Base-by-base conservation (phyloP, 225 moss, liverwort and hornwort species). In the Rhytidiadelphus loreus region DNA sequence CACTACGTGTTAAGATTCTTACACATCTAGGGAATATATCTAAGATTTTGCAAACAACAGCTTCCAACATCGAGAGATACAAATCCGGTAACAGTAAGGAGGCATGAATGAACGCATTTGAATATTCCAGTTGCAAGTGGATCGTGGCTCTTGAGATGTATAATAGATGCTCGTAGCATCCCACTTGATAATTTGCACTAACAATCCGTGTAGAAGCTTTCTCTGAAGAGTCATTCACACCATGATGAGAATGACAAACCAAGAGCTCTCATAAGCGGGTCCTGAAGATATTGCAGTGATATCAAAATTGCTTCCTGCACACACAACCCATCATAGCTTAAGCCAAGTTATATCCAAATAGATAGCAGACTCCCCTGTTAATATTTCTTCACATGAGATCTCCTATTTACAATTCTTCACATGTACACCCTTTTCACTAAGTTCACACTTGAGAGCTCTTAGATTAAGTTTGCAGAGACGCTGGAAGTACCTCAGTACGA, bases 401-500 rank as follows among this genome's bases (percentile, higher is more conserved):
- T 39, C 37, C 53, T 32, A 37, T 59, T 60, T 48, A 30, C 56
- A 86, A 80, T 70, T 53, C 55, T 68, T 57, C 68, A 53, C n/a
- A 82, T 20, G 43, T 60, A 55, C 37, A 63, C 13, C 32, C 29
- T 43, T 74, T 58, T 46, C 78, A 85, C 35, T 32, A 60, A 41
- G 72, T 64, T 83, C 59, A 80, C 12, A 50, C 16, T 69, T 57
- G n/a, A n/a, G 61, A 63, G 79, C 55, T 71, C 71, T 44, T 17
- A 44, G 7, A 72, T n/a, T 46, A 37, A 70, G 35, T 61, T 16
- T 69, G 71, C 43, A 62, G 84, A 29, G 57, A 48, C 74, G 53
- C 79, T 66, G 53, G 84, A 56, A 77, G 43, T 92, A 96, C 96
- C 96, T 97, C 96, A 24, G 95, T 96, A 57, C 97, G 94, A 80